A percentile compares a stretch with the other conserved stretches of the same genome.
phyloP scores from a whole-genome alignment of 2,329 filamentous ascomycete genomes.

The Fusarium sp. region DNA sequence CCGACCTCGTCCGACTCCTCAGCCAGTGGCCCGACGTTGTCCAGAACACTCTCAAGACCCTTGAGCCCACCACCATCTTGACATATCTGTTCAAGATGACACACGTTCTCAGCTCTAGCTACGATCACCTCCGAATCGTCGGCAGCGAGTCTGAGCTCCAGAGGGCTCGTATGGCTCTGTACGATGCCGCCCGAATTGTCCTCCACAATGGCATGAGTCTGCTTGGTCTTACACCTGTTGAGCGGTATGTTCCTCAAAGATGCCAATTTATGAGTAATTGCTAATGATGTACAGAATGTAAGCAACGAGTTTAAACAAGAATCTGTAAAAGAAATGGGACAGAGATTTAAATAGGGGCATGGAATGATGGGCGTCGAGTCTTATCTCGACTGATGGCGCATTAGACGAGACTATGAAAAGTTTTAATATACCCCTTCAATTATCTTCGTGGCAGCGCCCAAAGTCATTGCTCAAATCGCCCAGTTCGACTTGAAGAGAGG shows the following conservation, averaged over 20 bases:
- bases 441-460: background rate
- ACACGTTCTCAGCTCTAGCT: conserved; percentile 80
- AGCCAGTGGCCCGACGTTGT: conserved; percentile 87
- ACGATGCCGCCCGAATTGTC: conserved; percentile 78
- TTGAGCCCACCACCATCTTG: conserved; percentile 71
- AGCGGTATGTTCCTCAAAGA: conserved; percentile 51
- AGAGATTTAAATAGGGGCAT: background rate
- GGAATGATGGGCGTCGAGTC: conserved; percentile 12
- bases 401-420: conserved; percentile 42
- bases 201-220: conserved; percentile 85
- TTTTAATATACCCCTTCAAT: conserved; percentile 43
- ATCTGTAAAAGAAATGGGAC: background rate
- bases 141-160: conserved; percentile 78
- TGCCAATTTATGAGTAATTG: background rate
- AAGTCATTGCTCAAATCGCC: background rate
- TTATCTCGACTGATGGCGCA: conserved; percentile 17
- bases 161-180: conserved; percentile 75
- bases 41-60: conserved; percentile 83
- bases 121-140: conserved; percentile 84
- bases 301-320: conserved; percentile 2
- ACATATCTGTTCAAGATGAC: conserved; percentile 87
- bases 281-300: conserved; percentile 41
- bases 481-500: background rate
- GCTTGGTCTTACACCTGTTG: conserved; percentile 80
- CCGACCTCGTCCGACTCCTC: conserved; percentile 78